phyloP scores from a whole-genome alignment of 345 rosid genomes.

The Microthlaspi erraticum region DNA sequence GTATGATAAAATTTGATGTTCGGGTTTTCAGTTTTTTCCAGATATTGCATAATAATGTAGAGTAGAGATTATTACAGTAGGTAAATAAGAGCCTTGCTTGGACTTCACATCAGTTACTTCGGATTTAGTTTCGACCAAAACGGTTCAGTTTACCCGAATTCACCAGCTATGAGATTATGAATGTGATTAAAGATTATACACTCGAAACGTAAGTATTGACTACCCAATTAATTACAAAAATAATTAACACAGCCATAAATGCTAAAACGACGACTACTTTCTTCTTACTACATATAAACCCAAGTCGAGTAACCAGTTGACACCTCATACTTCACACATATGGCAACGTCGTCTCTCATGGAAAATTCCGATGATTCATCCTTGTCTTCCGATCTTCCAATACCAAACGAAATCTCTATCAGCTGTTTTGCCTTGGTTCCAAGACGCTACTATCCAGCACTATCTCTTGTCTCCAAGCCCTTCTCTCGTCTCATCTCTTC shows the following conservation, averaged over 20 bases:
- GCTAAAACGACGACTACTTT: background rate
- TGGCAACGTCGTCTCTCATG: background rate
- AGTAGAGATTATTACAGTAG: no score
- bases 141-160: background rate
- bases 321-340: background rate
- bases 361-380: background rate
- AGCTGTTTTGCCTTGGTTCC: background rate
- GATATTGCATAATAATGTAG: no score
- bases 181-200: background rate
- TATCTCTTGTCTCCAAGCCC: conserved; percentile 15
- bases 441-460: conserved; percentile 9
- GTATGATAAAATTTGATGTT: background rate
- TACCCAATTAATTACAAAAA: background rate
- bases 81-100: no score
- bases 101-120: no score
- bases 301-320: background rate
- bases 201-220: background rate
- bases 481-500: background rate
- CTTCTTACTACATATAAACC: no score
- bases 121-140: background rate
- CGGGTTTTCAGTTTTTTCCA: no score
- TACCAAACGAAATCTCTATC: conserved; percentile 5
- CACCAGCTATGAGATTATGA: background rate
- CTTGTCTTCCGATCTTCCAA: background rate
- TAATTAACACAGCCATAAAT: background rate